Conservation (phyloP, 352 stramenopile species). For the Phytophthora crassamura region DNA sequence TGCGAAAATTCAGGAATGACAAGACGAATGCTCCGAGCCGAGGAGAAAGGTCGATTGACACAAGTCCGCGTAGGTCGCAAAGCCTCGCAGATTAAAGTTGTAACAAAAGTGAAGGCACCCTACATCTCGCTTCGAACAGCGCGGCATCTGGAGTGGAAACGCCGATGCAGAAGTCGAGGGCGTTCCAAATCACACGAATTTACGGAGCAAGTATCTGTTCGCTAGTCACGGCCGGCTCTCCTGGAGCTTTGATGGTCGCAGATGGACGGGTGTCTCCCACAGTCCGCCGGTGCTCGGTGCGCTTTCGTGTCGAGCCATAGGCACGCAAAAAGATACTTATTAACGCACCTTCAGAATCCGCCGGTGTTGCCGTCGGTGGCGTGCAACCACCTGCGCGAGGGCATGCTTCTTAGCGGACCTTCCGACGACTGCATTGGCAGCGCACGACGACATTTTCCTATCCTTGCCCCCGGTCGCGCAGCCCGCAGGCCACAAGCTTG, state of each 20-base stretch:
- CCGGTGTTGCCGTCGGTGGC: no score
- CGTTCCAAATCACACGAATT: no score
- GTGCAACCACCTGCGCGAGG: no score
- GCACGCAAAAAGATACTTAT: no score
- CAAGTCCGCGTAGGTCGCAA: constrained; percentile 11
- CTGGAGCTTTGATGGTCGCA: constrained; percentile 17
- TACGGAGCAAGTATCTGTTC: constrained; percentile 6
- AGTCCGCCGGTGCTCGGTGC: background rate
- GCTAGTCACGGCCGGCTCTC: constrained; percentile 3
- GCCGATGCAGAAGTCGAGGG: background rate
- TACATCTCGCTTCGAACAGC: constrained; percentile 10
- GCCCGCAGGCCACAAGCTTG: no score
- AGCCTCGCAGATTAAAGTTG: constrained; percentile 15
- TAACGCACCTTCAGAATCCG: no score
- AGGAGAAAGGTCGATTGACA: background rate
- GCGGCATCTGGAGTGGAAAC: background rate
- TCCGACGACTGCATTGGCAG: no score
- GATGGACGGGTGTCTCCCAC: constrained; percentile 8
- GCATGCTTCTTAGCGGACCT: no score
- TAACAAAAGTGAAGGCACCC: background rate
- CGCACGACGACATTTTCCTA: no score
- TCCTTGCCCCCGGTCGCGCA: no score
- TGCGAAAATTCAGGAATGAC: constrained; percentile 33
- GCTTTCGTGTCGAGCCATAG: background rate
- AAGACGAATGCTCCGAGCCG: background rate